Evolutionary conservation across 148 eudicot genomes (phyloP), one percentile per base, ranked within the genome.

Genomic region (Selenicereus undatus): DNA sequence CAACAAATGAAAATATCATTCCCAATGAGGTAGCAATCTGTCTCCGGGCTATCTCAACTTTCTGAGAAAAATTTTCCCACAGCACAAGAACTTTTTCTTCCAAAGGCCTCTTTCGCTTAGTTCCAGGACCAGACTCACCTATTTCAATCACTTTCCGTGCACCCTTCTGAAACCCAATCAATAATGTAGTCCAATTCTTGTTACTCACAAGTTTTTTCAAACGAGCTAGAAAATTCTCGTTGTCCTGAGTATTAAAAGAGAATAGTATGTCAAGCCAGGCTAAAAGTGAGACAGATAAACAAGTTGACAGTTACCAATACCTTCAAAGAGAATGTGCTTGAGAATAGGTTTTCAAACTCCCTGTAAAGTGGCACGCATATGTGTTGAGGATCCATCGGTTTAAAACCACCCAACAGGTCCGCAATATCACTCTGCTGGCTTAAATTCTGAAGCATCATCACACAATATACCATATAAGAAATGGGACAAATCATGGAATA

Each of bases 381-480:
- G 81, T 89, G 85, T 54, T 90, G 94, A 14, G 94, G 92, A 89
- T 92, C 91, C 81, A 88, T 84, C 65, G 99, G 99, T 81, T 90
- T 92, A 81, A 93, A 93, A 45, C 99, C 99, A 64, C 99, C 99
- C 75, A 96, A 80, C 71, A 96, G 87, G 81, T 96, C 99, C 18
- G 98, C 92, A 78, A 91, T 90, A 84, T 96, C 99, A 86, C 99
- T 96, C 85, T 96, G 99, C 88, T 96, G 99, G 83, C 99, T 96
- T 76, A 96, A 82, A 76, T 96, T 96, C 99, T 96, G 92, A 36
- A 82, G 82, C 74, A 82, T 45, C 73, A 80, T 58, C 70, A 76
- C 21, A 64, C 64, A 54, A 36, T 36, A 65, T 12, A 62, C 16
- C 58, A 52, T 11, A 36, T 20, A 48, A 36, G 35, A 21, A 82